Conservation (phyloP, 2,329 filamentous ascomycete genomes). For the Claviceps monticola region DNA sequence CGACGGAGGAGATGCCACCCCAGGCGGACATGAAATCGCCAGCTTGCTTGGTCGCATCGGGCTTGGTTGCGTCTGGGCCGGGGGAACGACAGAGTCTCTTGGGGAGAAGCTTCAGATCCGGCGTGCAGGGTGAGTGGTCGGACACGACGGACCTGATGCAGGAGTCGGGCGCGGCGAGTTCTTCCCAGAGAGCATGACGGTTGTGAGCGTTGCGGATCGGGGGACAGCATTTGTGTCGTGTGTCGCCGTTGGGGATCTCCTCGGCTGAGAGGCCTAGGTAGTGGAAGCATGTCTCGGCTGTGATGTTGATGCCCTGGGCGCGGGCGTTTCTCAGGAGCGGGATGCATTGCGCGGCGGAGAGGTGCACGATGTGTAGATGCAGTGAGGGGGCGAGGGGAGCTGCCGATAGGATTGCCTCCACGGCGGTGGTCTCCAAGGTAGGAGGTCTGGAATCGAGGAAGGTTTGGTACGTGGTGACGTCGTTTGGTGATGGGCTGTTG, state of each 20-base stretch:
- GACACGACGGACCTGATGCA: constrained; percentile 87
- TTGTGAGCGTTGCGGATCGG: constrained; percentile 74
- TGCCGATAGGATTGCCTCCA: constrained; percentile 73
- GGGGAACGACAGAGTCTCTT: constrained; percentile 34
- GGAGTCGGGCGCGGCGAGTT: constrained; percentile 55
- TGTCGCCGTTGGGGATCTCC: constrained; percentile 71
- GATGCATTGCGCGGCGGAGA: constrained; percentile 80
- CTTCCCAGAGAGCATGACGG: constrained; percentile 76
- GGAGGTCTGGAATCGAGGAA: constrained; percentile 86
- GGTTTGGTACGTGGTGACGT: constrained; percentile 67
- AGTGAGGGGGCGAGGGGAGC: constrained; percentile 68
- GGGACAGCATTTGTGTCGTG: constrained; percentile 87
- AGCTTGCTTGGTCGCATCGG: constrained; percentile 9
- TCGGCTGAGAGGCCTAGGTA: constrained; percentile 79
- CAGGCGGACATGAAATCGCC: constrained; percentile 94
- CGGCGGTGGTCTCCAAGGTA: constrained; percentile 79
- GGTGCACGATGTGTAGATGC: constrained; percentile 83
- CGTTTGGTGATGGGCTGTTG: constrained; percentile 25
- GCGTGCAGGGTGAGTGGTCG: constrained; percentile 93
- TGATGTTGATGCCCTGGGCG: constrained; percentile 64
- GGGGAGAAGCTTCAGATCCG: constrained; percentile 81
- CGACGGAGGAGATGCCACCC: constrained; percentile 92
- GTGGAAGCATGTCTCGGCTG: constrained; percentile 91
- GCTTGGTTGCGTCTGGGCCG: neutral
- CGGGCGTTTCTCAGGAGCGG: constrained; percentile 66